Conservation (phyloP, 148 eudicot genomes). For the Chenopodium album region DNA sequence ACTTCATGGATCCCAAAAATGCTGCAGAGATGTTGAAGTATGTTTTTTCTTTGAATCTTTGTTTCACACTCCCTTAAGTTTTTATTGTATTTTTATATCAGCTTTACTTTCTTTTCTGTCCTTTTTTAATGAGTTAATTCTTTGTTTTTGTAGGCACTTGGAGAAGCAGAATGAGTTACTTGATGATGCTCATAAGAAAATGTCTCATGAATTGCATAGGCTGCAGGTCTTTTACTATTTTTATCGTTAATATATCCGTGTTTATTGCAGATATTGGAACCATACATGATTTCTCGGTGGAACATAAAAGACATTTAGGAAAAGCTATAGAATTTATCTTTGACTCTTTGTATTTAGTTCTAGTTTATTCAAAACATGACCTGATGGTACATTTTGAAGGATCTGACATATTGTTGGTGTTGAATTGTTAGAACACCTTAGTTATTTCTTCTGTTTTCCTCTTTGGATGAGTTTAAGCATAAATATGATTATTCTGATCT, state of each 20-base stretch:
- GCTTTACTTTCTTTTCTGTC: not conserved
- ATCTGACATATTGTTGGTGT: too few species aligned
- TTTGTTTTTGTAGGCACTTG: slow-evolving; percentile 44
- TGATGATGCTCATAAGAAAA: slow-evolving; percentile 43
- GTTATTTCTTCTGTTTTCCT: not conserved
- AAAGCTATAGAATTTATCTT: not conserved
- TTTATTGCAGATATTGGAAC: not conserved
- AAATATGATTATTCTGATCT: not conserved
- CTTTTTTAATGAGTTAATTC: not conserved
- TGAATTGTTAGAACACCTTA: not conserved
- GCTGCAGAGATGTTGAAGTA: slow-evolving; percentile 35
- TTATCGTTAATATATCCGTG: not conserved
- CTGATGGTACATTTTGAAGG: too few species aligned
- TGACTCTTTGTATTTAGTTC: not conserved
- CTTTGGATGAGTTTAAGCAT: not conserved
- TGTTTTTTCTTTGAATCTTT: not conserved
- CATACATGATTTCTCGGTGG: not conserved
- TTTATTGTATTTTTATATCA: not conserved
- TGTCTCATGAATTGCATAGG: slow-evolving; percentile 54
- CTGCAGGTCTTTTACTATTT: slow-evolving; percentile 44
- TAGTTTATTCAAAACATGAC: not conserved
- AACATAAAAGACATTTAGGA: too few species aligned
- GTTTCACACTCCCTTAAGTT: not conserved
- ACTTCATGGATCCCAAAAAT: slow-evolving; percentile 37
- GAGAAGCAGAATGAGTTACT: slow-evolving; percentile 54